These are phyloP conservation scores for Ampelomyces quisqualis DNA, from an alignment of 2,329 filamentous ascomycete genomes.

Conservation along the genomic window DNA sequence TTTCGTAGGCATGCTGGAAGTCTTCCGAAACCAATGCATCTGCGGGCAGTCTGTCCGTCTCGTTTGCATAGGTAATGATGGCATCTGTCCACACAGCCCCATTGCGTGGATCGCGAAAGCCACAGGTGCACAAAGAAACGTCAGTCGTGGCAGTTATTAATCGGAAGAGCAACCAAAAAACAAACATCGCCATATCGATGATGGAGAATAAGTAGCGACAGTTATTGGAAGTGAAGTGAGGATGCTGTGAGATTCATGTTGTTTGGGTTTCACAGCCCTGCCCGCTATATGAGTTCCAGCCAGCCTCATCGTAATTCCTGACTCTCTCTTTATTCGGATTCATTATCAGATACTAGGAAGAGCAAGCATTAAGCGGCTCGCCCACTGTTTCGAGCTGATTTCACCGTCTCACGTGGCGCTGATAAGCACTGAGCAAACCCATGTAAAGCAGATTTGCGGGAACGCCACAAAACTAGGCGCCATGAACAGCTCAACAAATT, in stretches of 20 bases:
- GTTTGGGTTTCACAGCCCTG: neutral
- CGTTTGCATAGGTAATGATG: slow-evolving; percentile 51
- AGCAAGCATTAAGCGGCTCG: neutral
- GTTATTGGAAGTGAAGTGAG: neutral
- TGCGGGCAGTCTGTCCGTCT: slow-evolving; percentile 35
- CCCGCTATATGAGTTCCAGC: neutral
- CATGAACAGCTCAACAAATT: neutral
- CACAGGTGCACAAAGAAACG: slow-evolving; percentile 43
- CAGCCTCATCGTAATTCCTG: neutral
- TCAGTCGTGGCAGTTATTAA: slow-evolving; percentile 6
- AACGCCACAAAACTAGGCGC: neutral
- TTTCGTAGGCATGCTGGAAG: slow-evolving; percentile 47
- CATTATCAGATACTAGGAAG: neutral
- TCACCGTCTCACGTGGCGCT: neutral
- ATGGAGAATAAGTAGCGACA: neutral
- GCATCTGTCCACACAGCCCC: slow-evolving; percentile 46
- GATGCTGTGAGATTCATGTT: neutral
- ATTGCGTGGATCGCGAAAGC: slow-evolving; percentile 43
- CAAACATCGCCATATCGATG: slow-evolving; percentile 1
- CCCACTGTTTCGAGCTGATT: neutral
- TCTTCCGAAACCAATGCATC: slow-evolving; percentile 41
- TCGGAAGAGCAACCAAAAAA: neutral
- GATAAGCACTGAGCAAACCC: neutral
- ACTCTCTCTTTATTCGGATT: neutral
- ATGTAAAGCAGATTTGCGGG: neutral